Conservation (phyloP, 768 basidiomycete species). For the Cyathus striatus region DNA sequence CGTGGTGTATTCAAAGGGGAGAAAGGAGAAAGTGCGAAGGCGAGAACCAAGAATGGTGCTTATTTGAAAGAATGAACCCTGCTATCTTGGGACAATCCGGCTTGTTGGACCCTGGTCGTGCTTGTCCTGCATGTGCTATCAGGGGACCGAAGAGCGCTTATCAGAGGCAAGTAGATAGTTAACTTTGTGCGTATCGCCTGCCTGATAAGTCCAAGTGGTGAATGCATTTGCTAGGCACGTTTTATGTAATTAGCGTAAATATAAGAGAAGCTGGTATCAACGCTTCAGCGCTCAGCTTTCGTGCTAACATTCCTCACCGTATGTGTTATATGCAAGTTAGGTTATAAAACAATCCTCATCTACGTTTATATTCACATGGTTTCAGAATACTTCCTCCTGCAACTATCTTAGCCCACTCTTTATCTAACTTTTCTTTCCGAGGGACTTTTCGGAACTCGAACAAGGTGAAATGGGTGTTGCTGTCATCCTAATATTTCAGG, state of each 20-base stretch:
- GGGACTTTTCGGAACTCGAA: conserved; percentile 73
- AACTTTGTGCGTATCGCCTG: too few species aligned
- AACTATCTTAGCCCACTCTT: conserved; percentile 57
- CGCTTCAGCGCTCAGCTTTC: too few species aligned
- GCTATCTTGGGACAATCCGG: too few species aligned
- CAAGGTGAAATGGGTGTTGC: conserved; percentile 80
- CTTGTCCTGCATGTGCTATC: too few species aligned
- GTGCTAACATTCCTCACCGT: too few species aligned
- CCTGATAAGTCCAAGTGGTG: neutral
- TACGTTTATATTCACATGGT: conserved; percentile 89
- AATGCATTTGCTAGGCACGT: neutral
- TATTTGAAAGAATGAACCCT: neutral
- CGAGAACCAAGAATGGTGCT: neutral
- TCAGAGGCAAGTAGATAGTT: too few species aligned
- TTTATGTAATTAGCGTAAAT: neutral
- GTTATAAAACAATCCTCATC: too few species aligned
- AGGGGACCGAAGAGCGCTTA: too few species aligned
- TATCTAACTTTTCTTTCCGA: conserved; percentile 38
- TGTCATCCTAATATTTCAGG: conserved; percentile 51
- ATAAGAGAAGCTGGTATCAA: too few species aligned
- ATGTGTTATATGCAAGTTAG: too few species aligned
- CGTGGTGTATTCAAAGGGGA: conserved; percentile 2
- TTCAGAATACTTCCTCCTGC: conserved; percentile 59
- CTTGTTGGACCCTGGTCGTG: too few species aligned
- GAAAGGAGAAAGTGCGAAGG: too few species aligned